Evolutionary conservation across 371 early-diverging fungal genomes (phyloP).

Genomic region (Actinomortierella wolfii): DNA sequence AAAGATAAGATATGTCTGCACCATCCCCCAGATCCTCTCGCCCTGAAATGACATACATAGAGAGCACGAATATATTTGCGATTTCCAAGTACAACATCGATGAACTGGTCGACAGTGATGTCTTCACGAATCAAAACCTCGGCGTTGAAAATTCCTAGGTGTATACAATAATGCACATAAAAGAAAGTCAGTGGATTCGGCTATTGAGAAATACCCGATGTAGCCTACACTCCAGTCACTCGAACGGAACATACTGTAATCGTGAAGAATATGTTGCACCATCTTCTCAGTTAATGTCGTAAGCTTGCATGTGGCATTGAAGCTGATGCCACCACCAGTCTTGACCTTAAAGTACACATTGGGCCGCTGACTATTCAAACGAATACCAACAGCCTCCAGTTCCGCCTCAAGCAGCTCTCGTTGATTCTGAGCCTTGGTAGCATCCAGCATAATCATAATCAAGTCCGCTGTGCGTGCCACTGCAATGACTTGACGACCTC

Average conservation of each 20-base stretch:
- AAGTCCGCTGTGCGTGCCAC: constrained; percentile 98
- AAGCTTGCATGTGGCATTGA: constrained; percentile 90
- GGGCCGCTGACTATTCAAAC: constrained; percentile 91
- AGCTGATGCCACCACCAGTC: constrained; percentile 98
- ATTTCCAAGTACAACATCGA: constrained; percentile 98
- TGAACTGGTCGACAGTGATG: constrained; percentile 97
- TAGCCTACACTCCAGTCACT: too few relatives aligned
- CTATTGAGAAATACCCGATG: background rate
- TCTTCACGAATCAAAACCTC: constrained; percentile 99
- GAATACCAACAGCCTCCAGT: constrained; percentile 98
- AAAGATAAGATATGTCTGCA: background rate
- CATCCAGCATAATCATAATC: constrained; percentile 98
- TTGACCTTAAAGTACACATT: constrained; percentile 97
- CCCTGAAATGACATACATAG: constrained; percentile 67
- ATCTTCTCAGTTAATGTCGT: constrained; percentile 89
- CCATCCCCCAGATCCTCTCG: background rate
- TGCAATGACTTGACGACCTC: constrained; percentile 97
- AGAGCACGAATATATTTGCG: constrained; percentile 96
- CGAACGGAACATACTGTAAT: constrained; percentile 93
- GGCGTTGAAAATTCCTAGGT: constrained; percentile 91
- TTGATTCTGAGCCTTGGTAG: constrained; percentile 89
- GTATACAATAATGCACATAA: background rate
- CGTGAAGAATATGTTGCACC: constrained; percentile 95
- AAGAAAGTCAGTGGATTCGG: background rate
- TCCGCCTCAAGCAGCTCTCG: constrained; percentile 94